These are phyloP conservation scores for Casuarina cunninghamiana DNA, from an alignment of 306 rosid species.

Conservation along the genomic window DNA sequence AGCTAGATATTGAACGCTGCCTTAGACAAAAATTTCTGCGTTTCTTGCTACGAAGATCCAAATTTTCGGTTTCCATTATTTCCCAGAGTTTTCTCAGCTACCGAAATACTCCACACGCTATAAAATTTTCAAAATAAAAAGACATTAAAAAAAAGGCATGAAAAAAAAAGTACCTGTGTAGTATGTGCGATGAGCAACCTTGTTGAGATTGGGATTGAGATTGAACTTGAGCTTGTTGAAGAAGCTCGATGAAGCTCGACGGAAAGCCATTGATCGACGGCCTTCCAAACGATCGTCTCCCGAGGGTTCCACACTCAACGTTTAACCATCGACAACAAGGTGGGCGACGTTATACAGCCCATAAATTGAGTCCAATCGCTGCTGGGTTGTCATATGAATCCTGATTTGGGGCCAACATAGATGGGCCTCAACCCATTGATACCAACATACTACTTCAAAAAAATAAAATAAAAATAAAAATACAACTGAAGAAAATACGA, in stretches of 20 bases:
- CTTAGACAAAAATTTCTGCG: neutral
- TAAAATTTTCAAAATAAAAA: neutral
- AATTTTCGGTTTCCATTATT: neutral
- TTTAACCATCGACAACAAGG: neutral
- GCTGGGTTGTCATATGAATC: too few species aligned
- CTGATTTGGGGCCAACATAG: too few species aligned
- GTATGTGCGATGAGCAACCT: slow-evolving; percentile 1
- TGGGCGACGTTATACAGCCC: too few species aligned
- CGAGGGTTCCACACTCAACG: neutral
- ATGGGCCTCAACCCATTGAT: too few species aligned
- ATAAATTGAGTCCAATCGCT: too few species aligned
- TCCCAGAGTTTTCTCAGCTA: neutral
- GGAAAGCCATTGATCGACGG: neutral
- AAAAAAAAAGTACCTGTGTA: slow-evolving; percentile 12
- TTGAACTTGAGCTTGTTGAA: slow-evolving; percentile 5
- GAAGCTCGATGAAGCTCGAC: neutral
- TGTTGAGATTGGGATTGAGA: neutral
- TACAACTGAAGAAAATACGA: too few species aligned
- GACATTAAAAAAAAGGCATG: neutral
- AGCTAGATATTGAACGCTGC: neutral
- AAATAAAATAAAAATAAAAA: too few species aligned
- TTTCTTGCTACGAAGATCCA: neutral
- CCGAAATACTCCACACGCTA: neutral
- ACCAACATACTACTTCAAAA: too few species aligned
- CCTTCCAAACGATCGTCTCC: neutral